A percentile compares a stretch with the other conserved stretches of the same genome.
phyloP scores from a whole-genome alignment of 257 asterid species.

The Solanum stenotomum region DNA sequence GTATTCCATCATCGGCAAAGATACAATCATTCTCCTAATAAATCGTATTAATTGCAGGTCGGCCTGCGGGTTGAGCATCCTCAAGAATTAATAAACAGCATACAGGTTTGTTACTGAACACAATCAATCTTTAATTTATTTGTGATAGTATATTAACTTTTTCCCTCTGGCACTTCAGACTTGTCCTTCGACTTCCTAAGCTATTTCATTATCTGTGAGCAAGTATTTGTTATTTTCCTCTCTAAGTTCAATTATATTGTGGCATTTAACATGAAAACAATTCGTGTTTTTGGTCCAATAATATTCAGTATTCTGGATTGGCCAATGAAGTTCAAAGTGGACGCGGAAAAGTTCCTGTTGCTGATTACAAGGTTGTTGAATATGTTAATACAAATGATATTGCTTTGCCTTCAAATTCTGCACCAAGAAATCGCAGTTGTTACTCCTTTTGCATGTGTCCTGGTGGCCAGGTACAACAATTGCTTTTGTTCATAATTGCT shows the following conservation, averaged over 20 bases:
- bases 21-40: neutral
- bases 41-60: slow-evolving; percentile 33
- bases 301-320: slow-evolving; percentile 69
- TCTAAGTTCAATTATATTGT: neutral
- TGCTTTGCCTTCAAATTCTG: slow-evolving; percentile 18
- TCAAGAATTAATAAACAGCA: slow-evolving; percentile 72
- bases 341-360: slow-evolving; percentile 94
- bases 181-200: neutral
- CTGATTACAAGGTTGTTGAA: slow-evolving; percentile 86
- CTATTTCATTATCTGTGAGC: neutral
- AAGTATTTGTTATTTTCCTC: neutral
- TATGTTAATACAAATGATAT: slow-evolving; percentile 28
- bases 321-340: slow-evolving; percentile 72
- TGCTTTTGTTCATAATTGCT: neutral
- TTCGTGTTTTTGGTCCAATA: neutral
- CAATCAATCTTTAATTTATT: neutral
- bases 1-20: neutral
- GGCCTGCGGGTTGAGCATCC: slow-evolving; percentile 97
- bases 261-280: neutral
- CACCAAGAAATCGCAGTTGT: slow-evolving; percentile 47
- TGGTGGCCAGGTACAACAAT: slow-evolving; percentile 77
- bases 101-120: slow-evolving; percentile 46
- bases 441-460: slow-evolving; percentile 99
- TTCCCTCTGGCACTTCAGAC: neutral
- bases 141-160: neutral